Base-by-base conservation (phyloP, 768 basidiomycete genomes). In the Pleurotus djamor region DNA sequence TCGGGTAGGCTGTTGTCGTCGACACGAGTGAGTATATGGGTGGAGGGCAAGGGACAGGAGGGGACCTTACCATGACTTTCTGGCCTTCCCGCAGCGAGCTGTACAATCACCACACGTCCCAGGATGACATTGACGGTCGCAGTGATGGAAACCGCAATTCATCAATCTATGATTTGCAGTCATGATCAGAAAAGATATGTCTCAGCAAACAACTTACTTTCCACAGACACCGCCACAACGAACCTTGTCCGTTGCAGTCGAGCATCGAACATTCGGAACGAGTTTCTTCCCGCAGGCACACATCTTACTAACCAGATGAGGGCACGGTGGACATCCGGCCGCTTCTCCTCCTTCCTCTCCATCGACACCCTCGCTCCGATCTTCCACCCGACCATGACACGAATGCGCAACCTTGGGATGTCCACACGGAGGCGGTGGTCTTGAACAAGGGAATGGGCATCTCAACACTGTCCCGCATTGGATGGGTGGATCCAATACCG, bases 271-370 rank as follows among this genome's bases (percentile, higher is more conserved):
- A 66, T 98, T 93, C 48, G 79, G 81, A 3, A 98, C 79, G 38
- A 73, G 73, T 67, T 87, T 89, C 80, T 96, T 94, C 28, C 94
- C 92, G 68, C 97, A 99, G 0, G 91, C 92, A 69, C 97, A 99
- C 5, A 68, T 65, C 69, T 94, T 95, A 32, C 76, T 78, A 0
- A 90, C 87, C 47, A 99, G 75, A 70, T 86, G 88, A 1, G 89
- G 86, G 65, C 97, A 99, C 0, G 94, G 92, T 1, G 96, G 96
- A 69, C 97, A 99, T 0, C 69, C 73, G 5, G 65, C 67, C 21
- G 12, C 44, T 14, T 43, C 41, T n/a, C 54, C 17, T 32, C 41
- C 36, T 32, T 8, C 54, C 6, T 5, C 8, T 32, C 28, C 41
- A 37, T 44, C 54, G 28, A 10, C 41, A 0, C 41, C 41, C 21